Evolutionary conservation across 805 yeast genomes (phyloP).

Genomic region (Schizosaccharomyces osmophilus): DNA sequence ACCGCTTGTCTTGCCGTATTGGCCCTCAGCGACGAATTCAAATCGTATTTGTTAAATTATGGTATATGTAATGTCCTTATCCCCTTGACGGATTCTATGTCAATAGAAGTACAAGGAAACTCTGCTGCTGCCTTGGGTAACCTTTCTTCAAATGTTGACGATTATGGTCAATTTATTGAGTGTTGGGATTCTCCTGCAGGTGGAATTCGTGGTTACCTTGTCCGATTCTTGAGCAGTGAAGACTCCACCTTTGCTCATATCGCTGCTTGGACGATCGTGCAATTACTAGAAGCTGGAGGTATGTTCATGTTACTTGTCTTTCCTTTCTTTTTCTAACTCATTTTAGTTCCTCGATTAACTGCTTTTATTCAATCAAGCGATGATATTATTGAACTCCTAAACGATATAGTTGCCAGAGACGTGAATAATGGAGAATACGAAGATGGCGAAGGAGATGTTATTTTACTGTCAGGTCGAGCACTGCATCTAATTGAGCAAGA

Average conservation of each 20-base stretch:
- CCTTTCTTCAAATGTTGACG: conserved; percentile 69
- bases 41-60: conserved; percentile 55
- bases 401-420: neutral
- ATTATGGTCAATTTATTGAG: conserved; percentile 52
- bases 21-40: conserved; percentile 87
- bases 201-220: conserved; percentile 66
- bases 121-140: conserved; percentile 96
- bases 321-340: neutral
- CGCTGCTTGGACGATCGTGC: conserved; percentile 89
- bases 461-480: neutral
- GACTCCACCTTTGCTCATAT: conserved; percentile 93
- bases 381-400: neutral
- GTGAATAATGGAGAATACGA: neutral
- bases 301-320: neutral
- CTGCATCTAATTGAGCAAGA: neutral
- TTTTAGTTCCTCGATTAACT: neutral
- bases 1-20: conserved; percentile 92
- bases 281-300: conserved; percentile 52
- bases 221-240: conserved; percentile 53
- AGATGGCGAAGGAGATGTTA: conserved; percentile 1
- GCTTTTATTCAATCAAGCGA: neutral
- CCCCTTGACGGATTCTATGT: conserved; percentile 68
- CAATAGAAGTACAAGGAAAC: conserved; percentile 91
- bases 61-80: conserved; percentile 71
- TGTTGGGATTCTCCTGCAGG: conserved; percentile 61